Evolutionary conservation across 2,329 filamentous ascomycete species (phyloP).

Genomic region (Phoma sp.): DNA sequence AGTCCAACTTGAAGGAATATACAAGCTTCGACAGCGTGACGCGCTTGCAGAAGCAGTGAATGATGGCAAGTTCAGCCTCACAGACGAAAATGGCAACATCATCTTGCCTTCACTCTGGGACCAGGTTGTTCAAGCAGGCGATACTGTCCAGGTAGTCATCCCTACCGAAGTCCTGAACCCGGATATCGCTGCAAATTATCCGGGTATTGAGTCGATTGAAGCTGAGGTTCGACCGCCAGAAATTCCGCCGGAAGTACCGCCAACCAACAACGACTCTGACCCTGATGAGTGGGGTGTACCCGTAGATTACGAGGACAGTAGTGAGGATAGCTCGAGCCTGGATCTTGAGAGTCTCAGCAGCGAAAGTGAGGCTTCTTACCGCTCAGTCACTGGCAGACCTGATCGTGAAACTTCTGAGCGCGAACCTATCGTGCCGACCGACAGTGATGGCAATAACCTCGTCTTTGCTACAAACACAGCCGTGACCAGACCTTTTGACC

Average conservation of each 20-base stretch:
- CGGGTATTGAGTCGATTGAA: background rate
- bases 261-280: no score
- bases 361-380: background rate
- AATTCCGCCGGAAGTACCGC: background rate
- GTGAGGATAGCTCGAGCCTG: background rate
- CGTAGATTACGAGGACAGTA: background rate
- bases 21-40: background rate
- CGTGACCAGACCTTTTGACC: background rate
- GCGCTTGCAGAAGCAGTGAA: constrained; percentile 12
- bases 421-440: constrained; percentile 16
- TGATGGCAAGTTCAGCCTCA: constrained; percentile 21
- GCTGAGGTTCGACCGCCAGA: background rate
- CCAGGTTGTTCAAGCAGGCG: constrained; percentile 15
- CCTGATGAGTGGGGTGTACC: background rate
- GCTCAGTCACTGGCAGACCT: no score
- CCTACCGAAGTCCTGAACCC: background rate
- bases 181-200: background rate
- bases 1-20: constrained; percentile 3
- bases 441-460: constrained; percentile 32
- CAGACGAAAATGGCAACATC: constrained; percentile 12
- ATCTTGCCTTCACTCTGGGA: constrained; percentile 31
- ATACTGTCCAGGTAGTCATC: constrained; percentile 14
- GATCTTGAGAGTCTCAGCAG: constrained; percentile 1
- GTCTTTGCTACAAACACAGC: constrained; percentile 27
- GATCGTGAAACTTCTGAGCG: background rate